These are phyloP conservation scores for Coemansia sp. DNA, from an alignment of 192 early-diverging fungal genomes.

Conservation along the genomic window DNA sequence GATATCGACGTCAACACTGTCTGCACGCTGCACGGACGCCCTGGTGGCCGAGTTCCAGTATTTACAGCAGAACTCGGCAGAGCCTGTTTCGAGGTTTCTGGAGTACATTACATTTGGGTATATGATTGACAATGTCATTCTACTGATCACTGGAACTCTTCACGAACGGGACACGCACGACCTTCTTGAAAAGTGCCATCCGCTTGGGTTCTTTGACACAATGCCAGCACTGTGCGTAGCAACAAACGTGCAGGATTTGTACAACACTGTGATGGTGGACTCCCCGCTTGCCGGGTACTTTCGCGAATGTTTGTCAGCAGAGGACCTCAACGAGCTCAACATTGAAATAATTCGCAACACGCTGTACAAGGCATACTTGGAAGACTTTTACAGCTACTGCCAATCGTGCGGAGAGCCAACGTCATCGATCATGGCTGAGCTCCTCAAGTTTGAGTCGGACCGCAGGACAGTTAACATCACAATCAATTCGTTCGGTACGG, in stretches of 20 bases:
- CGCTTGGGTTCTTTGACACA: slow-evolving; percentile 95
- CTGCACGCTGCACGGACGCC: slow-evolving; percentile 85
- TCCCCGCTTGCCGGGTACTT: slow-evolving; percentile 98
- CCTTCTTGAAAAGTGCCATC: slow-evolving; percentile 95
- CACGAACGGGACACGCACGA: slow-evolving; percentile 98
- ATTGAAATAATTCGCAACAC: slow-evolving; percentile 99
- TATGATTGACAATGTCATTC: slow-evolving; percentile 99
- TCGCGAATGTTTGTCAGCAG: slow-evolving; percentile 92
- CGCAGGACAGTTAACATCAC: slow-evolving; percentile 98
- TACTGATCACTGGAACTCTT: slow-evolving; percentile 96
- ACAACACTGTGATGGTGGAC: slow-evolving; percentile 95
- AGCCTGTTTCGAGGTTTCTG: slow-evolving; percentile 86
- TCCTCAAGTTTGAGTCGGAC: slow-evolving; percentile 97
- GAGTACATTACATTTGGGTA: slow-evolving; percentile 95
- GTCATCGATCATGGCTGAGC: slow-evolving; percentile 89
- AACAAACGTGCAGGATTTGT: slow-evolving; percentile 93
- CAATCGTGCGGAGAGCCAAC: slow-evolving; percentile 79
- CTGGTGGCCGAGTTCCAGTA: slow-evolving; percentile 94
- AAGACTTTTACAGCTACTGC: slow-evolving; percentile 96
- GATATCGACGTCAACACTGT: slow-evolving; percentile 88
- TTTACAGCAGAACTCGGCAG: slow-evolving; percentile 78
- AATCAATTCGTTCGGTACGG: slow-evolving; percentile 98
- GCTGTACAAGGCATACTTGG: slow-evolving; percentile 97
- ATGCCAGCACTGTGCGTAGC: slow-evolving; percentile 98
- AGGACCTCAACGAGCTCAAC: slow-evolving; percentile 98